Conservation (phyloP, 2,329 filamentous ascomycete species). For the Nothomitra cinnamomea region DNA sequence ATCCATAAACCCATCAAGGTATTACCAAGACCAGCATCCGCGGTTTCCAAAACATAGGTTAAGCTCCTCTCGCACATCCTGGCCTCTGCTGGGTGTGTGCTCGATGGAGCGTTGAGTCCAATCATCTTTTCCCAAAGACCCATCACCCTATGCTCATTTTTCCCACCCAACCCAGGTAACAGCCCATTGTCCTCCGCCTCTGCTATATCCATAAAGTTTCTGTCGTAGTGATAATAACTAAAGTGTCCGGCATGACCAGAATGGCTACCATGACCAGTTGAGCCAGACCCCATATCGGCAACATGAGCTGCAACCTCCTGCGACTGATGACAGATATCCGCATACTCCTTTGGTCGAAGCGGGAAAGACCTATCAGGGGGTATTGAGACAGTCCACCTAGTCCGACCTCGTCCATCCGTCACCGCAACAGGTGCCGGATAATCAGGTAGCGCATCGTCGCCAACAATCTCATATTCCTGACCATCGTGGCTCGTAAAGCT, state of each 20-base stretch:
- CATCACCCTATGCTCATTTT: slow-evolving; percentile 23
- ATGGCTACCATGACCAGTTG: slow-evolving; percentile 27
- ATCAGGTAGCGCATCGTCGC: slow-evolving; percentile 46
- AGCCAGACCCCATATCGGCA: slow-evolving; percentile 30
- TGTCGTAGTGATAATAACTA: slow-evolving; percentile 44
- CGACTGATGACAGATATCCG: slow-evolving; percentile 50
- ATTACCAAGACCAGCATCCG: slow-evolving; percentile 60
- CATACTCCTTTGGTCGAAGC: slow-evolving; percentile 46
- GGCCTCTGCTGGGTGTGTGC: slow-evolving; percentile 16
- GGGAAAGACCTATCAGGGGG: slow-evolving; percentile 51
- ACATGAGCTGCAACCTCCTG: slow-evolving; percentile 45
- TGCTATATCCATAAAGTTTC: slow-evolving; percentile 55
- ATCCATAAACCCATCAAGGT: slow-evolving; percentile 69
- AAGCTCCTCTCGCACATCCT: slow-evolving; percentile 49
- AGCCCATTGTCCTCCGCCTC: slow-evolving; percentile 52
- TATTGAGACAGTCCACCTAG: slow-evolving; percentile 70
- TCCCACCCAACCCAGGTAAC: slow-evolving; percentile 30
- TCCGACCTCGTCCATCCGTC: slow-evolving; percentile 27
- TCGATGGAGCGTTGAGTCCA: slow-evolving; percentile 16
- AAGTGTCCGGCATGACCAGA: slow-evolving; percentile 9
- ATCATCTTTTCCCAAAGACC: slow-evolving; percentile 11
- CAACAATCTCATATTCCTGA: slow-evolving; percentile 48
- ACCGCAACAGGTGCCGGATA: slow-evolving; percentile 48
- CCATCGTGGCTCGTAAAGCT: slow-evolving; percentile 24
- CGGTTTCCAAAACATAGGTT: slow-evolving; percentile 60